Percentiles rank a stretch among this genome's conserved stretches.
Conservation (phyloP, 441 rosid species). For the Pelargonium australe region DNA sequence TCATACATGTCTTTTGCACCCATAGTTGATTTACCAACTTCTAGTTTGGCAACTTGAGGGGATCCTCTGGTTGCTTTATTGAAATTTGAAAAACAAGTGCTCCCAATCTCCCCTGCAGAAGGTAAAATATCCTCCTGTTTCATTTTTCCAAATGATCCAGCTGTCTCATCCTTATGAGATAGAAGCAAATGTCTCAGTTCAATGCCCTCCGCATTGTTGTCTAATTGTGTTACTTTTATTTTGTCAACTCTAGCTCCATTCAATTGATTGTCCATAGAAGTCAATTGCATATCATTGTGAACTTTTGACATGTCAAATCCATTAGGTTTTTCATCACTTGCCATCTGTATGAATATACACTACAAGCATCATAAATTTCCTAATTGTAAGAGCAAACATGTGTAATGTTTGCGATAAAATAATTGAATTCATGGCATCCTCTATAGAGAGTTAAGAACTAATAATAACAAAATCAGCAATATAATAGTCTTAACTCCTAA, state of each 20-base stretch:
- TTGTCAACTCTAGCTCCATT: slow-evolving; percentile 40
- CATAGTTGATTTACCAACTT: slow-evolving; percentile 34
- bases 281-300: slow-evolving; percentile 31
- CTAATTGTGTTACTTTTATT: slow-evolving; percentile 39
- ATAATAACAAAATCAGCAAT: too few species aligned
- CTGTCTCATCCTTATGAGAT: slow-evolving; percentile 35
- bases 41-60: slow-evolving; percentile 29
- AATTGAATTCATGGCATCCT: too few species aligned
- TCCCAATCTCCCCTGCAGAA: slow-evolving; percentile 28
- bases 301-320: slow-evolving; percentile 28
- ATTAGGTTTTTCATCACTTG: slow-evolving; percentile 33
- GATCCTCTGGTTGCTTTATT: slow-evolving; percentile 23
- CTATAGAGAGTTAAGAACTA: too few species aligned
- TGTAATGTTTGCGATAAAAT: too few species aligned
- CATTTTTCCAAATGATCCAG: slow-evolving; percentile 36
- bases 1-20: slow-evolving; percentile 35
- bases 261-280: slow-evolving; percentile 38
- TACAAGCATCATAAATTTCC: background rate
- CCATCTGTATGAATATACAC: slow-evolving; percentile 36
- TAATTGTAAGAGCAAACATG: background rate
- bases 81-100: slow-evolving; percentile 22
- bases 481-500: too few species aligned
- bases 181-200: slow-evolving; percentile 53
- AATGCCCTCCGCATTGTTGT: slow-evolving; percentile 31
- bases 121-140: slow-evolving; percentile 48